Conservation (phyloP, 495 filamentous ascomycete species). For the Hypoxylon trugodes region DNA sequence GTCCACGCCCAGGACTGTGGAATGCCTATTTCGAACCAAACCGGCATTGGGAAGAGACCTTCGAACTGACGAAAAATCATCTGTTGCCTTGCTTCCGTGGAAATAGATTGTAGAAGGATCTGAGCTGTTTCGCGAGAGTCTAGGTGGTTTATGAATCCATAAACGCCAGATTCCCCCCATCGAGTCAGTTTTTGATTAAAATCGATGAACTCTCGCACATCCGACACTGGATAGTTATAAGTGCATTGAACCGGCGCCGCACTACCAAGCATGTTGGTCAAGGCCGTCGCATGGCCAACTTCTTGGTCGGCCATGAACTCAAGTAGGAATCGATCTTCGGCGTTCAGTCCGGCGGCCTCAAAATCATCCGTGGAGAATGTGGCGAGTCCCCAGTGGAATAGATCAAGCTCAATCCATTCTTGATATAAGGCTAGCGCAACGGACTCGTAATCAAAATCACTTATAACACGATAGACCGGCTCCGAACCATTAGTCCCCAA, state of each 20-base stretch:
- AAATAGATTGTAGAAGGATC: conserved; percentile 77
- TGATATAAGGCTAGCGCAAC: conserved; percentile 76
- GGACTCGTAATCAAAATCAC: conserved; percentile 80
- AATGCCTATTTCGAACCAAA: conserved; percentile 83
- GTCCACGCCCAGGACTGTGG: conserved; percentile 92
- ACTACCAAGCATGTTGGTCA: conserved; percentile 82
- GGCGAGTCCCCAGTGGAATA: conserved; percentile 82
- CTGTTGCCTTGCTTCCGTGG: conserved; percentile 88
- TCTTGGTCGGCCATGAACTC: conserved; percentile 90
- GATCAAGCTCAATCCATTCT: conserved; percentile 88
- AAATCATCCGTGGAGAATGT: conserved; percentile 78
- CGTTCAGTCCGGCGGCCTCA: conserved; percentile 67
- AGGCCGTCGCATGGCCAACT: conserved; percentile 77
- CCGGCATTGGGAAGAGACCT: conserved; percentile 84
- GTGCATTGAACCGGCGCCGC: conserved; percentile 77
- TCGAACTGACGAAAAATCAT: conserved; percentile 88
- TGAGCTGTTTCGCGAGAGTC: conserved; percentile 78
- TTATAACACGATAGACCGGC: conserved; percentile 75
- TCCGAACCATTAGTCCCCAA: conserved; percentile 78
- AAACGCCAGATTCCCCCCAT: conserved; percentile 83
- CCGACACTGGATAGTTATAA: conserved; percentile 84
- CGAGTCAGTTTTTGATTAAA: conserved; percentile 89
- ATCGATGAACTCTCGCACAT: conserved; percentile 81
- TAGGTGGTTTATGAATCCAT: conserved; percentile 83
- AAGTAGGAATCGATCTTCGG: conserved; percentile 75